Percentiles rank a stretch among this genome's conserved stretches.
phyloP scores from a whole-genome alignment of 2,329 filamentous ascomycete genomes.

The Ceratocystis cacaofunesta region DNA sequence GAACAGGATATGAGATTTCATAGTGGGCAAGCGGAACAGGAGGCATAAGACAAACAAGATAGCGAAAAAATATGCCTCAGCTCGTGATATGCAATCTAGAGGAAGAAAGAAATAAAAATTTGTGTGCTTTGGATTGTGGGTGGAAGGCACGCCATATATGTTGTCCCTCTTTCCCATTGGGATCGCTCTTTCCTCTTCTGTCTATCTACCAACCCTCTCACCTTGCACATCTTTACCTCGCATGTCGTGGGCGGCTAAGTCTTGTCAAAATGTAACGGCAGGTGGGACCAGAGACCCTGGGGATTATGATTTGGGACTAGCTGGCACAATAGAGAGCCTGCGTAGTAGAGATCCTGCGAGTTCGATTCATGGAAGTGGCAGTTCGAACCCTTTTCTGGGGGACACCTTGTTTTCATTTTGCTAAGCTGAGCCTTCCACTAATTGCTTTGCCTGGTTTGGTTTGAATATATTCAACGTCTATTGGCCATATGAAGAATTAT shows the following conservation, averaged over 20 bases:
- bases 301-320: too few relatives aligned
- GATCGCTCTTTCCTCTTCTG: neutral
- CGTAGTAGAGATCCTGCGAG: too few relatives aligned
- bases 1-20: neutral
- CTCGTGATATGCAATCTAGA: neutral
- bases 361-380: too few relatives aligned
- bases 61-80: neutral
- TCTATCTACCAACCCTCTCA: neutral
- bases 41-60: neutral
- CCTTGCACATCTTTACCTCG: neutral
- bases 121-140: neutral
- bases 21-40: neutral
- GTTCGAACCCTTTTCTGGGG: neutral
- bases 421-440: too few relatives aligned
- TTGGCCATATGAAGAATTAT: too few relatives aligned
- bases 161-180: neutral
- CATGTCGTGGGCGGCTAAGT: neutral
- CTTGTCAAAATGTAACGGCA: conserved; percentile 2
- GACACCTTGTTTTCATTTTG: neutral
- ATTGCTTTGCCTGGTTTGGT: too few relatives aligned
- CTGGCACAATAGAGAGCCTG: too few relatives aligned
- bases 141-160: neutral
- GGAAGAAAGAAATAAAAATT: neutral
- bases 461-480: too few relatives aligned
- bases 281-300: neutral